Evolutionary conservation across 2,329 filamentous ascomycete genomes (phyloP).

Genomic region (Aspergillus fumigatus): DNA sequence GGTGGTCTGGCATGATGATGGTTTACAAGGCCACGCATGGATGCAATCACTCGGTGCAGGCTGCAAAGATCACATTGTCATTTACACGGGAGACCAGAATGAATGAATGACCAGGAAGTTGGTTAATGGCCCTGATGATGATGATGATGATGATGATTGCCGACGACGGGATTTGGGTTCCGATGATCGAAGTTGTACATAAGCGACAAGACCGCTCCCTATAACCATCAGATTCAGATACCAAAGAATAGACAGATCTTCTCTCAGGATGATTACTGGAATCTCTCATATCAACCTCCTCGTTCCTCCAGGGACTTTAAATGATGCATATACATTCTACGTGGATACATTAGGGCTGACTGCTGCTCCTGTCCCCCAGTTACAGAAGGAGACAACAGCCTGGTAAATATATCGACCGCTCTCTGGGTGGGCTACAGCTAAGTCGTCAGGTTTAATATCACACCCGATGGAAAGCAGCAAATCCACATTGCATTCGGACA

Average conservation of each 20-base stretch:
- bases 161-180: background rate
- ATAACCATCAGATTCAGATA: background rate
- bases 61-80: background rate
- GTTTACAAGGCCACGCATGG: no score
- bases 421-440: background rate
- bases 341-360: constrained; percentile 52
- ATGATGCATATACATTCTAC: constrained; percentile 53
- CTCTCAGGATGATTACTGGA: constrained; percentile 46
- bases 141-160: background rate
- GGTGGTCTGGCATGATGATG: no score
- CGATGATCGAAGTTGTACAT: background rate
- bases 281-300: constrained; percentile 57
- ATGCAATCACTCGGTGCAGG: no score
- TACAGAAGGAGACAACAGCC: constrained; percentile 48
- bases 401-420: constrained; percentile 42
- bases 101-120: background rate
- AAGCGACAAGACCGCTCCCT: background rate
- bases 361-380: constrained; percentile 48
- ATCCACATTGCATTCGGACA: constrained; percentile 50
- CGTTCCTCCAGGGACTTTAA: constrained; percentile 51
- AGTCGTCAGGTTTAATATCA: constrained; percentile 50
- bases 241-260: background rate
- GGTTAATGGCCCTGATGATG: background rate
- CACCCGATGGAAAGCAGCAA: constrained; percentile 48
- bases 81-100: background rate